phyloP scores from a whole-genome alignment of 1,139 yeast species.

The Nakaseomyces nivariensis region DNA sequence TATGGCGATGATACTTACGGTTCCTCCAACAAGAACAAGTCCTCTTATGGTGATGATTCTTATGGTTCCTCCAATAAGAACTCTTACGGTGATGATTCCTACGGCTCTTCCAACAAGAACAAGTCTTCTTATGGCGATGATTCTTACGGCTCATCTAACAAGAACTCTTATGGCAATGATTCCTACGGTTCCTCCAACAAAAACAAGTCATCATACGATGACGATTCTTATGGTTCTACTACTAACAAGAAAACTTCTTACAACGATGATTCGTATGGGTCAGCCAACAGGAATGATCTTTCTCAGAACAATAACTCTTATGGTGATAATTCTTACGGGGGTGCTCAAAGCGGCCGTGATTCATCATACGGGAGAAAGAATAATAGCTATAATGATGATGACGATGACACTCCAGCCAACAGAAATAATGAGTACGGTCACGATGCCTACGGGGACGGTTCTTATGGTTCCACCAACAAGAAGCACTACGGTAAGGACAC shows the following conservation, averaged over 20 bases:
- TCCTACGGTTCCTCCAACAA: slow-evolving; percentile 15
- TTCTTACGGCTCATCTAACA: slow-evolving; percentile 14
- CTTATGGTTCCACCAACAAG: slow-evolving; percentile 22
- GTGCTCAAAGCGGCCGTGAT: slow-evolving; percentile 11
- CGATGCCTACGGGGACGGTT: slow-evolving; percentile 13
- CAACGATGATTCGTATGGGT: slow-evolving; percentile 8
- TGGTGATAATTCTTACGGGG: slow-evolving; percentile 21
- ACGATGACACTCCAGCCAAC: slow-evolving; percentile 13
- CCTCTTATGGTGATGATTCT: slow-evolving; percentile 11
- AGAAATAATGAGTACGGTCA: slow-evolving; percentile 12
- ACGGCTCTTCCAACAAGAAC: slow-evolving; percentile 11
- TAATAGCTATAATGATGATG: slow-evolving; percentile 7
- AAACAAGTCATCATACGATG: slow-evolving; percentile 8
- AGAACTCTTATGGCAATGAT: slow-evolving; percentile 15
- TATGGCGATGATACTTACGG: slow-evolving; percentile 26
- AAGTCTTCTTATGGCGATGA: slow-evolving; percentile 16
- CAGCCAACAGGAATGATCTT: slow-evolving; percentile 11
- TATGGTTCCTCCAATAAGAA: slow-evolving; percentile 12
- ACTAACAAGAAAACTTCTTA: slow-evolving; percentile 9
- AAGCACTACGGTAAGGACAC: slow-evolving; percentile 12
- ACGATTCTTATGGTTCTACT: slow-evolving; percentile 13
- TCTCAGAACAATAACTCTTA: slow-evolving; percentile 7
- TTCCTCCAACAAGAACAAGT: slow-evolving; percentile 14
- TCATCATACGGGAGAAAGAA: background rate
- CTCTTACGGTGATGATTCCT: slow-evolving; percentile 13